phyloP scores from a whole-genome alignment of 352 stramenopile genomes.

The Pythium oligandrum region DNA sequence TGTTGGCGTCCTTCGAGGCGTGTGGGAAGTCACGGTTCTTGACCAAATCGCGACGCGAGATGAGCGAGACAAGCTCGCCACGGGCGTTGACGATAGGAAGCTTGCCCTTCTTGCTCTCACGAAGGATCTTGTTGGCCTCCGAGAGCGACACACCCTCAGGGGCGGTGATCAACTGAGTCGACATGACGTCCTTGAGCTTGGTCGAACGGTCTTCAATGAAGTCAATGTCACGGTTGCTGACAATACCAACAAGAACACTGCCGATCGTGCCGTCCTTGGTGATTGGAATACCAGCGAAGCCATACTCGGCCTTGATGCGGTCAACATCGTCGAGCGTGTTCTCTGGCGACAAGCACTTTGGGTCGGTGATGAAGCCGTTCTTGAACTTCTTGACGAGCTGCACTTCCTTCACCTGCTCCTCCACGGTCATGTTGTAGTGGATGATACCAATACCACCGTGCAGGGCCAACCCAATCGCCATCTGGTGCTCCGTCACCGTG shows the following conservation, averaged over 20 bases:
- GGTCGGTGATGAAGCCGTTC: constrained; percentile 99
- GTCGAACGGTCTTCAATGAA: constrained; percentile 95
- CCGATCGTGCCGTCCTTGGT: constrained; percentile 97
- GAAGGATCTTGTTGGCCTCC: constrained; percentile 98
- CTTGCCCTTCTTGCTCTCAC: constrained; percentile 99
- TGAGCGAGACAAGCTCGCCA: constrained; percentile 97
- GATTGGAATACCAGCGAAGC: constrained; percentile 99
- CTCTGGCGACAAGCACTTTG: constrained; percentile 94
- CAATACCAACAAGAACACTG: constrained; percentile 97
- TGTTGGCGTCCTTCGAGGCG: constrained; percentile 97
- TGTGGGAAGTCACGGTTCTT: constrained; percentile 98
- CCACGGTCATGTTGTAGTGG: constrained; percentile 99
- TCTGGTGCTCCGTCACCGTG: constrained; percentile 99
- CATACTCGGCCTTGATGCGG: constrained; percentile 93
- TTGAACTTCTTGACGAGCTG: constrained; percentile 98
- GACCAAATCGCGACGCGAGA: constrained; percentile 96
- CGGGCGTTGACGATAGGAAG: constrained; percentile 98
- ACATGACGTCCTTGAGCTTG: constrained; percentile 86
- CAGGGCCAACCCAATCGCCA: constrained; percentile 99
- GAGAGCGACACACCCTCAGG: constrained; percentile 93
- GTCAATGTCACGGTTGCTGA: constrained; percentile 98
- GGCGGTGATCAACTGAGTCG: constrained; percentile 89
- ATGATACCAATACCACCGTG: constrained; percentile 99
- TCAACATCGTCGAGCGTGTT: constrained; percentile 96
- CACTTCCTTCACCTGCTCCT: constrained; percentile 95